Evolutionary conservation across 305 asterid species (phyloP).

Genomic region (Salvia sclarea): DNA sequence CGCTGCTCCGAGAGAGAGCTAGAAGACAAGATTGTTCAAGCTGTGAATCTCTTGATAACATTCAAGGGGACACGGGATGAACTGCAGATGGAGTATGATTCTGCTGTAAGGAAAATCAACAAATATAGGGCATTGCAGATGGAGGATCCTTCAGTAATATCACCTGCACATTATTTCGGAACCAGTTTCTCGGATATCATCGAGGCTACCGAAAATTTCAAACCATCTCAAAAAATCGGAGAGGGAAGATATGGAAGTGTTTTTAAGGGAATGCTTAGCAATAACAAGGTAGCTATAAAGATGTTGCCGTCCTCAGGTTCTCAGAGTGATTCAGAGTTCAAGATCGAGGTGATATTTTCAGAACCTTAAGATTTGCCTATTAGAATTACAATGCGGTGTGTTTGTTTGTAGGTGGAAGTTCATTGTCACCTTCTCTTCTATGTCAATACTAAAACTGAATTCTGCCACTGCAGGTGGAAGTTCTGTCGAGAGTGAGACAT

Average conservation of each 20-base stretch:
- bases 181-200: constrained; percentile 69
- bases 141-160: constrained; percentile 42
- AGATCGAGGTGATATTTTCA: constrained; percentile 54
- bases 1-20: constrained; percentile 68
- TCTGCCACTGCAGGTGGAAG: constrained; percentile 53
- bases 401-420: too few relatives aligned
- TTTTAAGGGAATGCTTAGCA: constrained; percentile 64
- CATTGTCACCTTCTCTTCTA: constrained; percentile 8
- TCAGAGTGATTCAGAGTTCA: constrained; percentile 72
- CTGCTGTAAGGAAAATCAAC: constrained; percentile 54
- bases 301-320: constrained; percentile 79
- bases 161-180: constrained; percentile 50
- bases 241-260: constrained; percentile 81
- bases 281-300: constrained; percentile 74
- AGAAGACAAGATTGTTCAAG: constrained; percentile 84
- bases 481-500: constrained; percentile 82
- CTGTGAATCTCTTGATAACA: constrained; percentile 72
- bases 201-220: constrained; percentile 75
- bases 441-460: constrained; percentile 24
- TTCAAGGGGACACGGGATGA: constrained; percentile 75
- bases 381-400: constrained; percentile 17
- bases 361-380: constrained; percentile 16
- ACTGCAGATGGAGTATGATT: constrained; percentile 64
- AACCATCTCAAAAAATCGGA: constrained; percentile 72
- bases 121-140: constrained; percentile 43